Evolutionary conservation across 2,329 filamentous ascomycete species (phyloP).

Genomic region (Nigrograna mackinnonii): DNA sequence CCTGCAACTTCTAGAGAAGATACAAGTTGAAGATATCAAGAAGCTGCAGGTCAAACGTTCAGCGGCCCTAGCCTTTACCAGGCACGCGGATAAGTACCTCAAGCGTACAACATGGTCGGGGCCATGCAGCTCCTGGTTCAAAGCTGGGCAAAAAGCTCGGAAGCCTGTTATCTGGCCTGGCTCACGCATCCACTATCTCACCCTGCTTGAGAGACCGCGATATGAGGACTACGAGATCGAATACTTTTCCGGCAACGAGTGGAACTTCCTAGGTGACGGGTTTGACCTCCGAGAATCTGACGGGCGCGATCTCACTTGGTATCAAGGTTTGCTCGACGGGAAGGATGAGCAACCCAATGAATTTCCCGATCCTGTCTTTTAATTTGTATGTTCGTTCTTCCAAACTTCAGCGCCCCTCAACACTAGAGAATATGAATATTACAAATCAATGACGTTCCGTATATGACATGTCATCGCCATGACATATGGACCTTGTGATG

Average conservation of each 20-base stretch:
- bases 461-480: no score
- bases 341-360: no score
- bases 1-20: background rate
- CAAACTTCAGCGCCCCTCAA: no score
- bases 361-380: no score
- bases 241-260: slow-evolving; percentile 39
- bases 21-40: background rate
- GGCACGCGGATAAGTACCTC: background rate
- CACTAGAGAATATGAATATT: no score
- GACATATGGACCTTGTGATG: no score
- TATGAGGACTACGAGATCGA: slow-evolving; percentile 6
- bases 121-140: slow-evolving; percentile 7
- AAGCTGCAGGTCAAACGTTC: background rate
- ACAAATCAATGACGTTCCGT: no score
- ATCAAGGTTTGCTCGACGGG: background rate
- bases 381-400: no score
- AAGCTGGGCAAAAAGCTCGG: background rate
- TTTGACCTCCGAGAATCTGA: slow-evolving; percentile 10
- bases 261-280: slow-evolving; percentile 49
- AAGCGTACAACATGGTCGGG: slow-evolving; percentile 2
- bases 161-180: slow-evolving; percentile 10
- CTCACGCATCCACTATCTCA: slow-evolving; percentile 10
- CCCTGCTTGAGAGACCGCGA: slow-evolving; percentile 6
- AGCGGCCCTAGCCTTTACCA: background rate
- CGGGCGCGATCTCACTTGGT: background rate